phyloP scores from a whole-genome alignment of 2,329 filamentous ascomycete species.

The Fusarium cicatricum region DNA sequence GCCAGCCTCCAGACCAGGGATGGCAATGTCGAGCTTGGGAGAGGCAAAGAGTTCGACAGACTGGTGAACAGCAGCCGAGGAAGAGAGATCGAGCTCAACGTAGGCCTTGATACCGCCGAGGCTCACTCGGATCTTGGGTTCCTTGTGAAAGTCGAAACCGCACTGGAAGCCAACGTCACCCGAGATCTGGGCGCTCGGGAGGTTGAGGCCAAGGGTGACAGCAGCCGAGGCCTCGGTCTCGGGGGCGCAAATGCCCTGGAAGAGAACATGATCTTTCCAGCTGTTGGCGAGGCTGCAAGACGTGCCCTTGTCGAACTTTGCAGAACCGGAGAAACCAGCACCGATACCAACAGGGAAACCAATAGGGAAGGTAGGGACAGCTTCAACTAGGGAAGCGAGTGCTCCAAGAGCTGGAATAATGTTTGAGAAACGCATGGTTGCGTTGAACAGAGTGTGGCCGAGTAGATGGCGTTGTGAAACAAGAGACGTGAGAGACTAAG shows the following conservation, averaged over 20 bases:
- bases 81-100: slow-evolving; percentile 57
- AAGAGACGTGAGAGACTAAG: background rate
- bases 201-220: slow-evolving; percentile 37
- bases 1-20: slow-evolving; percentile 50
- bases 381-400: slow-evolving; percentile 31
- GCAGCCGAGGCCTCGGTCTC: slow-evolving; percentile 32
- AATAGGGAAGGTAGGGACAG: slow-evolving; percentile 25
- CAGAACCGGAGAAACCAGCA: background rate
- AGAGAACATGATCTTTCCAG: slow-evolving; percentile 30
- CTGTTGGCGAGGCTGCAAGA: slow-evolving; percentile 27
- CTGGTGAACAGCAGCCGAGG: slow-evolving; percentile 57
- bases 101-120: slow-evolving; percentile 61
- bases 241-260: slow-evolving; percentile 28
- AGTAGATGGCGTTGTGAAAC: slow-evolving; percentile 1
- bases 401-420: slow-evolving; percentile 30
- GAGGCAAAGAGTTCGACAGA: slow-evolving; percentile 58
- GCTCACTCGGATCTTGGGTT: slow-evolving; percentile 54
- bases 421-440: slow-evolving; percentile 29
- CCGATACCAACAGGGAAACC: background rate
- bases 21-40: slow-evolving; percentile 48
- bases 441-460: slow-evolving; percentile 16
- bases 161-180: slow-evolving; percentile 57
- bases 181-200: slow-evolving; percentile 51
- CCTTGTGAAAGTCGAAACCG: slow-evolving; percentile 49
- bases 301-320: slow-evolving; percentile 6